These are phyloP conservation scores for Erythrophleum ivorense DNA, from an alignment of 331 rosid genomes.

Conservation along the genomic window DNA sequence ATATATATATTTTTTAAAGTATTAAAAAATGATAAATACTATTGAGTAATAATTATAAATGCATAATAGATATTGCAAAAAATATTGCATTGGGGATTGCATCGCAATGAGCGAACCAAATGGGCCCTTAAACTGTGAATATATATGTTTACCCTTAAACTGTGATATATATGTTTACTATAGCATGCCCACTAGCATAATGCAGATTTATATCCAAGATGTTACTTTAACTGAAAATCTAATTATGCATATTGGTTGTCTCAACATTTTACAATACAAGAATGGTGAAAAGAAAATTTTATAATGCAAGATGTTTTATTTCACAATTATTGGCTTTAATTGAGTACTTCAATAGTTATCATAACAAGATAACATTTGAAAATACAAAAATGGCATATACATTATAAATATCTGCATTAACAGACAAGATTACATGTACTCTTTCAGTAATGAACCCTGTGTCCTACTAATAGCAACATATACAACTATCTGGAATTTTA, in stretches of 20 bases:
- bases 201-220: slow-evolving; percentile 18
- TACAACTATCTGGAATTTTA: not conserved
- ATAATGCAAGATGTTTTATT: not conserved
- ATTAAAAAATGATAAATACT: too few relatives aligned
- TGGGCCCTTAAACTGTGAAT: not conserved
- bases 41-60: too few relatives aligned
- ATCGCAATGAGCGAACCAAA: too few relatives aligned
- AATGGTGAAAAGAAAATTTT: not conserved
- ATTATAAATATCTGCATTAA: slow-evolving; percentile 2
- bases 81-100: too few relatives aligned
- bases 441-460: not conserved
- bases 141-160: too few relatives aligned
- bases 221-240: slow-evolving; percentile 17
- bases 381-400: not conserved
- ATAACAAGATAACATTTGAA: not conserved
- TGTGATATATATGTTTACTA: not conserved
- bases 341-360: not conserved
- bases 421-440: not conserved
- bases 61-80: too few relatives aligned
- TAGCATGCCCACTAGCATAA: not conserved
- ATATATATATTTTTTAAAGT: too few relatives aligned
- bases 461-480: not conserved
- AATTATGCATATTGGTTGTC: not conserved
- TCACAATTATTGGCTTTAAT: not conserved
- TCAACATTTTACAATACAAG: not conserved